Conservation (phyloP, 805 yeast genomes). For the Cyberlindnera suaveolens region DNA sequence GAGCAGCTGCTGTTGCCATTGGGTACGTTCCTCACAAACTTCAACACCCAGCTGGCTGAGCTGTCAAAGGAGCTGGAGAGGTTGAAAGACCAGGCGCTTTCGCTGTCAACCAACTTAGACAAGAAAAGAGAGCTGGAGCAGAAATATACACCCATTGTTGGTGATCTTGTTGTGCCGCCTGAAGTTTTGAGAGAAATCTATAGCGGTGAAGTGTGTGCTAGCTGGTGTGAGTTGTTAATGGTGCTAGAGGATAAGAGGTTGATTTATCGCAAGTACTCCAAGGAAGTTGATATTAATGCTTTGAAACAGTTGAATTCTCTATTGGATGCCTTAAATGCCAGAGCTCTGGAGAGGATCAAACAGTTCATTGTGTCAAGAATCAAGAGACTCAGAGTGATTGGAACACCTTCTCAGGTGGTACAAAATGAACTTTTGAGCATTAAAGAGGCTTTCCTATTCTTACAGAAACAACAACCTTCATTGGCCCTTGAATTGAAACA, state of each 20-base stretch:
- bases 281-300: slow-evolving; percentile 16
- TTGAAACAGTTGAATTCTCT: slow-evolving; percentile 23
- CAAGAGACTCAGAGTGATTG: slow-evolving; percentile 54
- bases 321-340: slow-evolving; percentile 46
- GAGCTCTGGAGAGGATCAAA: slow-evolving; percentile 71
- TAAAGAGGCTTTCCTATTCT: slow-evolving; percentile 55
- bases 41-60: slow-evolving; percentile 50
- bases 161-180: slow-evolving; percentile 74
- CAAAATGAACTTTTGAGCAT: slow-evolving; percentile 61
- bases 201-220: slow-evolving; percentile 44
- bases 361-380: slow-evolving; percentile 61
- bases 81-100: slow-evolving; percentile 47
- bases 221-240: slow-evolving; percentile 63
- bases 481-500: slow-evolving; percentile 66
- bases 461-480: slow-evolving; percentile 46
- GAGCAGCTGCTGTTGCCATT: slow-evolving; percentile 37
- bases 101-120: slow-evolving; percentile 40
- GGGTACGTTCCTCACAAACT: slow-evolving; percentile 43
- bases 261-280: slow-evolving; percentile 39
- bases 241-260: slow-evolving; percentile 53
- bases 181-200: slow-evolving; percentile 52
- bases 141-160: slow-evolving; percentile 65
- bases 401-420: slow-evolving; percentile 66
- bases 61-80: slow-evolving; percentile 57
- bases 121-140: slow-evolving; percentile 42